Evolutionary conservation across 768 basidiomycete genomes (phyloP).

Genomic region (Kockovaella imperatae): DNA sequence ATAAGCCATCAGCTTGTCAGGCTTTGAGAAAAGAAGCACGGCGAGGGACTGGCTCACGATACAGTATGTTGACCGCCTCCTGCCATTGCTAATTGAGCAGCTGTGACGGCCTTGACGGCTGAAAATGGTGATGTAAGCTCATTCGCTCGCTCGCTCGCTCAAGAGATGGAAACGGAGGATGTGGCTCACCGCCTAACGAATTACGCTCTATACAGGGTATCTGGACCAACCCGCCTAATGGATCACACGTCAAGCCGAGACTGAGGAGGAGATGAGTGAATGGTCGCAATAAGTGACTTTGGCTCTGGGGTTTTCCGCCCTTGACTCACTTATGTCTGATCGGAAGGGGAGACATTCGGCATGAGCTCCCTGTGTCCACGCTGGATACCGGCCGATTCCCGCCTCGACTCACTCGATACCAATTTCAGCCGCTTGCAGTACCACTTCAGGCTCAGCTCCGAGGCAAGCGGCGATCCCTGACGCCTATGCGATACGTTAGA

Average conservation of each 20-base stretch:
- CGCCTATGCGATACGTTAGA: constrained; percentile 43
- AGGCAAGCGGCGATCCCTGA: constrained; percentile 90
- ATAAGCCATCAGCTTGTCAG: not conserved
- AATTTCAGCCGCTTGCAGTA: constrained; percentile 64
- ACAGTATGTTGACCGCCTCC: constrained; percentile 63
- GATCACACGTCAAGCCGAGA: constrained; percentile 71
- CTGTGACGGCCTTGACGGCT: constrained; percentile 89
- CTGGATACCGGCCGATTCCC: too few species aligned
- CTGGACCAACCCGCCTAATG: constrained; percentile 72
- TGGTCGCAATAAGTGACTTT: too few species aligned
- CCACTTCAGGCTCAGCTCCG: constrained; percentile 56
- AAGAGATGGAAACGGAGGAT: constrained; percentile 4
- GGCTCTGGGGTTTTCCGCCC: too few species aligned
- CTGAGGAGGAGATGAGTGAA: too few species aligned
- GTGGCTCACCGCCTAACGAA: constrained; percentile 29
- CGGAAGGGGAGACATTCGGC: not conserved
- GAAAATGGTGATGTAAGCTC: constrained; percentile 59
- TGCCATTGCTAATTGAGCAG: constrained; percentile 89
- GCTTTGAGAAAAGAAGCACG: not conserved
- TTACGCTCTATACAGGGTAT: constrained; percentile 85
- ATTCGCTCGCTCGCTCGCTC: not conserved
- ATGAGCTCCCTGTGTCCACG: constrained; percentile 49
- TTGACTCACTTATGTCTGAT: constrained; percentile 10
- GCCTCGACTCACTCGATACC: constrained; percentile 68
- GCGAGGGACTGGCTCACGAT: constrained; percentile 11